These are phyloP conservation scores for Yamadazyma akitaensis DNA, from an alignment of 805 yeast genomes.

Conservation along the genomic window DNA sequence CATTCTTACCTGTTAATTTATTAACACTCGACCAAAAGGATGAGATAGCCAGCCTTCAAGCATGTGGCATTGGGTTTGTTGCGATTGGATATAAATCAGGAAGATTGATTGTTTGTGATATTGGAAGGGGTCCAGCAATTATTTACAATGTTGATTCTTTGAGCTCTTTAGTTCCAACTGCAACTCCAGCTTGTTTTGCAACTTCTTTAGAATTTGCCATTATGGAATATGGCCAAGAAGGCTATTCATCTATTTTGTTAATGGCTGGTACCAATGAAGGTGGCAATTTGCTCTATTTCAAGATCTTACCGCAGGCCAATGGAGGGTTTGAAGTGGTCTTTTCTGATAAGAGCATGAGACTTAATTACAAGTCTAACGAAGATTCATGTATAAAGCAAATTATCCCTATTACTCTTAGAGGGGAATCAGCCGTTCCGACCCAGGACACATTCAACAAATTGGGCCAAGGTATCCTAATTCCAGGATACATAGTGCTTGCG, in stretches of 20 bases:
- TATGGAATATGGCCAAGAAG: conserved; percentile 63
- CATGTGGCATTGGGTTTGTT: conserved; percentile 80
- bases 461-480: conserved; percentile 56
- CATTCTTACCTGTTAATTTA: conserved; percentile 33
- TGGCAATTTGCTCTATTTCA: conserved; percentile 58
- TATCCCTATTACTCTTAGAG: conserved; percentile 57
- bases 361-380: conserved; percentile 43
- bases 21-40: conserved; percentile 35
- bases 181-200: conserved; percentile 33
- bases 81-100: conserved; percentile 79
- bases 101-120: conserved; percentile 67
- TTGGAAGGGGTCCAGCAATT: conserved; percentile 69
- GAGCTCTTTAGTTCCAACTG: conserved; percentile 28
- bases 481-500: conserved; percentile 57
- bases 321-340: conserved; percentile 60
- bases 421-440: conserved; percentile 64
- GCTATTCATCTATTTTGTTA: conserved; percentile 67
- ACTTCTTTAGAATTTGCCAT: conserved; percentile 73
- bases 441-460: conserved; percentile 55
- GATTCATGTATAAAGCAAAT: conserved; percentile 53
- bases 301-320: conserved; percentile 57
- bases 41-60: conserved; percentile 55
- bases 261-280: conserved; percentile 78
- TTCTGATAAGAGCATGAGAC: conserved; percentile 39
- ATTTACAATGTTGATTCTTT: conserved; percentile 43